Evolutionary conservation across 2,329 filamentous ascomycete genomes (phyloP), one percentile per base, ranked within the genome.

Genomic region (Trichoderma sp.): DNA sequence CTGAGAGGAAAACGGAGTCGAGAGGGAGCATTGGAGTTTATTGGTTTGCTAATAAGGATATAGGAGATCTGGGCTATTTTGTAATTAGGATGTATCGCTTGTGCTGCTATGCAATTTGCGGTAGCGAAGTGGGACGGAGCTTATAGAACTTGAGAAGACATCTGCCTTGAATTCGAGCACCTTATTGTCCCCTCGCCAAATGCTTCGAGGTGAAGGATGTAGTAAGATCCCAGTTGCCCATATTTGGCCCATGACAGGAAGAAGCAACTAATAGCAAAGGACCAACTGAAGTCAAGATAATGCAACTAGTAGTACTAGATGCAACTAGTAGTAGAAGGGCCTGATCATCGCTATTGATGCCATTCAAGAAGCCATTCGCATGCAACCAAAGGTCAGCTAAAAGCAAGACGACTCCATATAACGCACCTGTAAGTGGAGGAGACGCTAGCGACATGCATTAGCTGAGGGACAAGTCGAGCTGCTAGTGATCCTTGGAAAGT

Each of bases 11-110:
- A 26, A 63, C 39, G 47, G 50, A 28, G 47, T 26, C 15, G 54
- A 28, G 60, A 63, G 60, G 60, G 50, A 63, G 60, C 60, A 63
- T 55, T 64, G 61, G 61, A 63, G 60, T 63, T 63, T 63, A 55
- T 52, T 9, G 28, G 19, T 17, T 10, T 5, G 28, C 52, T 44
- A 26, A 14, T 24, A 47, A 39, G 50, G 50, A 55, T 63, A 63
- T 55, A n/a, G 50, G 50, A 63, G 41, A 43, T 47, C 54, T 17
- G 4, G 39, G 50, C 34, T 28, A 21, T n/a, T 39, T 55, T 26
- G 57, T 60, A 39, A 44, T 55, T 26, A 39, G 39, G 47, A 24
- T 47, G 50, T 55, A 63, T 4, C 5, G 21, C 19, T 43, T 24
- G 47, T 59, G 50, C 50, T 47, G 26, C 17, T 63, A 28, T 7